Base-by-base conservation (phyloP, 495 filamentous ascomycete species). In the Tuber aestivum region DNA sequence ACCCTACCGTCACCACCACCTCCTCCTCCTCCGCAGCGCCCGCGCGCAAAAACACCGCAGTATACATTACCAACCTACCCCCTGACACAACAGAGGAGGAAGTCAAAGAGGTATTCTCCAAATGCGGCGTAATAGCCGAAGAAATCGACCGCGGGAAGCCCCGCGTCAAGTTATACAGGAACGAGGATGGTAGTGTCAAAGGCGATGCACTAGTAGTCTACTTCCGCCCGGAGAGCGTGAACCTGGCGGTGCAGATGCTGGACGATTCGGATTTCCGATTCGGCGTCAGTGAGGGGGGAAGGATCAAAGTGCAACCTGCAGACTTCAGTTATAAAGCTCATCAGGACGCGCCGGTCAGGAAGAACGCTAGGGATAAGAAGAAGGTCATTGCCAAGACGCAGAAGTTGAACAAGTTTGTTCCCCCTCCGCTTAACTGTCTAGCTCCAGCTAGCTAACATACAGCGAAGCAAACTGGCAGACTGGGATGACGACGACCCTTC, bases 191-290 rank as follows among this genome's bases (percentile, higher is more conserved):
- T 0, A 89, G 88, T 4, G 93, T 96, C 86, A 98, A 97, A 84
- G 96, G 96, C 70, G 94, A 98, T 82, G 94, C 92, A 10, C 87
- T 98, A 21, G 87, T 99, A 44, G 92, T 98, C 45, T 99, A 94
- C 85, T 97, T 97, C 87, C 92, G 94, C 74, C 91, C 94, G 0
- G 93, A 97, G 83, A 94, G 91, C 37, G 94, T 99, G 79, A 86
- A 91, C 27, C 89, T 97, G 79, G 96, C 96, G 8, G 93, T 97
- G 76, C 90, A 93, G 85, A 89, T 97, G 87, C 89, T 96, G 21
- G 95, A 99, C 83, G 96, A 97, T 79, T 91, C 92, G 9, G 89
- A 94, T 71, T 94, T 98, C 82, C 87, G 94, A 70, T 85, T 92
- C 72, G 89, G 91, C 0, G 79, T 87, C 83, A 14, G 87, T 86